Base-by-base conservation (phyloP, 1,139 yeast genomes). In the Hyphopichia khmerensis region DNA sequence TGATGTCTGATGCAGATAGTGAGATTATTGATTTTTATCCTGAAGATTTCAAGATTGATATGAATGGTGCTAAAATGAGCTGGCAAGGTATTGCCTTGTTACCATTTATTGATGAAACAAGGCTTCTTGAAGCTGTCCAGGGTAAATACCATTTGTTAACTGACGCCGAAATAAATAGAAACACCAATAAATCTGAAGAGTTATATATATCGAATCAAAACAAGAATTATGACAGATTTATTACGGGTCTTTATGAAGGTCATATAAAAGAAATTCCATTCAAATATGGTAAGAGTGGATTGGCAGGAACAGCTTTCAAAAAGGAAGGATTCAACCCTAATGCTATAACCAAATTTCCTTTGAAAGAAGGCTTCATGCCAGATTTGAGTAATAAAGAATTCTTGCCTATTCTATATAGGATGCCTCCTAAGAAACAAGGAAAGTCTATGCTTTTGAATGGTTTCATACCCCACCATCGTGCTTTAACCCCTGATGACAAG, bases 71-170 rank as follows among this genome's bases (percentile, higher is more conserved):
- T 51, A 89, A 87, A 52, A 86, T 86, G 89, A 77, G 95, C 40
- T 91, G 98, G 98, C 95, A 89, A 60, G 97, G 96, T 42, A 86
- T 91, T 55, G 95, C 96, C 0, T 67, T 91, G 38, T 68, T 91
- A 44, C 97, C 98, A 0, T 91, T 91, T 52, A 91, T 91, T 54
- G 96, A 91, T 54, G 96, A 88, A 54, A 62, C 63, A n/a, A 71
- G 96, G 52, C 70, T 91, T 39, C 65, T 90, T 43, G 65, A 67
- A 11, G 84, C 82, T 1, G 95, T 90, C 3, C 77, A 79, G 41
- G 78, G 67, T 2, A 82, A 84, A 46, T 91, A 91, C 58, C 67
- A 74, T 2, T 64, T 72, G 33, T 69, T 91, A 39, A 77, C 90
- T 0, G 86, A 79, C 2, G 82, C 73, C n/a, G 98, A 91, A 55